Percentiles rank a stretch among this genome's conserved stretches.
These are phyloP conservation scores for Quercus phellos DNA, from an alignment of 331 rosid species.

Conservation along the genomic window DNA sequence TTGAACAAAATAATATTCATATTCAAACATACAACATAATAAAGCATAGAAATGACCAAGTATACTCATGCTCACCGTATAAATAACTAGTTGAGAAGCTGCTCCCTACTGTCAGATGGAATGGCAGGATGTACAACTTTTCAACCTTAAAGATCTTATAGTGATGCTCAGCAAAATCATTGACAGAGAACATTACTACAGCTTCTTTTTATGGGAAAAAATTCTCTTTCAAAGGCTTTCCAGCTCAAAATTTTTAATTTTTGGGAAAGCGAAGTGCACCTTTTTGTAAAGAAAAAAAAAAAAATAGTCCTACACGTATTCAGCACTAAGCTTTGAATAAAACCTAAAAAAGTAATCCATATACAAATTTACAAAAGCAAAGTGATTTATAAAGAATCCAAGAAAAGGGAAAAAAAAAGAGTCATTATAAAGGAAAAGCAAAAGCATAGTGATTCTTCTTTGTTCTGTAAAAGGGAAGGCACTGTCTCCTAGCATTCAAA, in stretches of 20 bases:
- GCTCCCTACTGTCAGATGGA: constrained; percentile 23
- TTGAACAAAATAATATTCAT: background rate
- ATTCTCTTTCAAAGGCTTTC: constrained; percentile 21
- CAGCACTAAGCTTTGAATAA: constrained; percentile 30
- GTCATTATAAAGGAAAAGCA: constrained; percentile 51
- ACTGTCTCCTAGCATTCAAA: constrained; percentile 30
- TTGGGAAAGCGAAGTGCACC: constrained; percentile 40
- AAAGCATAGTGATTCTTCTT: constrained; percentile 37
- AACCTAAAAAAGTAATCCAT: constrained; percentile 12
- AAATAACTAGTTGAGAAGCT: constrained; percentile 15
- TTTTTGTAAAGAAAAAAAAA: constrained; percentile 28
- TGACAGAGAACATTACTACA: background rate
- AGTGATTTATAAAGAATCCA: constrained; percentile 56
- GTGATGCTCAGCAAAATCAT: constrained; percentile 11
- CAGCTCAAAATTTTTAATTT: constrained; percentile 36
- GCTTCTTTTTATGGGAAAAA: background rate
- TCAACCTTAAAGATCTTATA: constrained; percentile 21
- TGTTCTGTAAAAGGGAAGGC: constrained; percentile 35
- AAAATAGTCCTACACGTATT: constrained; percentile 27
- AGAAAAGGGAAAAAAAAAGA: constrained; percentile 29
- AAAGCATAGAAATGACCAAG: background rate
- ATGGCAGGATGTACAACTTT: constrained; percentile 22
- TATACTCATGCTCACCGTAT: constrained; percentile 35
- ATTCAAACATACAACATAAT: background rate
- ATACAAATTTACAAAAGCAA: constrained; percentile 20